Evolutionary conservation across 192 early-diverging fungal genomes (phyloP), one percentile per base, ranked within the genome.

Genomic region (Phycomyces blakesleeanus): DNA sequence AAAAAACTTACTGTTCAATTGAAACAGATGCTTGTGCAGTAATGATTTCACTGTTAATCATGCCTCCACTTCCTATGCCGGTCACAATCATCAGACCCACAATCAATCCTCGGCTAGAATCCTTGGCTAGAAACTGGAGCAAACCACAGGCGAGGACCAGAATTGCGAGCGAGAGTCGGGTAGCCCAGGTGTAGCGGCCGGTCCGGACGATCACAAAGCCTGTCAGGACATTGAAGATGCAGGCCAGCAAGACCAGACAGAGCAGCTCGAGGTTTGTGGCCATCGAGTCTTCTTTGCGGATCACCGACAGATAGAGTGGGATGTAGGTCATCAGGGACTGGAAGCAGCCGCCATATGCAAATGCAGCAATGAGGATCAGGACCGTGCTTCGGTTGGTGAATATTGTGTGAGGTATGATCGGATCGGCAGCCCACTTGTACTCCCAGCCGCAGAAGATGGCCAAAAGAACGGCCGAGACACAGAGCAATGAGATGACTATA

Each of bases 1-100:
- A 25, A 26, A 27, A 41, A 7, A 56, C 69, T 58, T 71, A 71
- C 69, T 65, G 64, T 66, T 71, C 63, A 50, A 65, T 50, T 21
- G 42, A 26, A 38, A 71, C 69, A 6, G 69, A 71, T 27, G 57
- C 69, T 49, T 71, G 69, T 8, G 69, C 69, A 2, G 69, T 61
- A 38, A 71, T 71, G 20, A 71, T 71, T 55, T 66, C 63, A 29
- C 57, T 61, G 37, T 71, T 71, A 50, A 71, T 71, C 52, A 71
- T 71, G 1, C 63, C 69, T 39, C 69, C 69, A 51, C 55, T 55
- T 7, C 69, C 69, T n/a, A 71, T 40, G 24, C 69, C 69, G 15
- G 69, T 61, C 9, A 71, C 63, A 7, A 71, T 54, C 69, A 71
- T 71, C 9, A 71, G 51, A 1, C 69, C 63, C 34, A 71, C 69